These are phyloP conservation scores for Lotmaria passim DNA, from an alignment of 208 protist genomes.

Conservation along the genomic window DNA sequence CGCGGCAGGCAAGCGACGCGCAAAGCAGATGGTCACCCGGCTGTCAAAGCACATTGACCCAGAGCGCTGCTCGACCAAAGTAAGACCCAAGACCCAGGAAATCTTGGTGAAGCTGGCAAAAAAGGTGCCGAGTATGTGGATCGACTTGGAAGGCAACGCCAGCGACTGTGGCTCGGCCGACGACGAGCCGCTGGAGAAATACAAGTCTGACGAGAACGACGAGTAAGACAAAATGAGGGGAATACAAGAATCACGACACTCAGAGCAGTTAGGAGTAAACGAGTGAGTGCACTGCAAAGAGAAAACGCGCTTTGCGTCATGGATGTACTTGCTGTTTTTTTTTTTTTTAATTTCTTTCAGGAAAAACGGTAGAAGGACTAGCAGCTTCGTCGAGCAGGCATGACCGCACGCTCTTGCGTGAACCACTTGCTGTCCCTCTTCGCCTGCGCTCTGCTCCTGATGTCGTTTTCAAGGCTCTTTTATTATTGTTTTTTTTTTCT, in stretches of 20 bases:
- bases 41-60: slow-evolving; percentile 63
- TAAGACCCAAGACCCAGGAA: slow-evolving; percentile 58
- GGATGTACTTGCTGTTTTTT: too few species aligned
- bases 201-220: slow-evolving; percentile 19
- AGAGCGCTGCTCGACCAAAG: slow-evolving; percentile 47
- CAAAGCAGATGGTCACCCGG: slow-evolving; percentile 43
- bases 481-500: too few species aligned
- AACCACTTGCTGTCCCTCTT: too few species aligned
- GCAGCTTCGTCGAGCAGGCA: too few species aligned
- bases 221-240: slow-evolving; percentile 1
- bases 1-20: slow-evolving; percentile 26
- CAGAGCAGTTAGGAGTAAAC: too few species aligned
- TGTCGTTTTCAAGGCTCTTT: too few species aligned
- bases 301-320: too few species aligned
- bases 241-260: background rate
- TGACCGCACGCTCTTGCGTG: too few species aligned
- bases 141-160: slow-evolving; percentile 61
- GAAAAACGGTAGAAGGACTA: too few species aligned
- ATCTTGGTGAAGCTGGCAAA: slow-evolving; percentile 72
- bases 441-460: too few species aligned
- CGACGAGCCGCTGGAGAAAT: slow-evolving; percentile 16
- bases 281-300: too few species aligned
- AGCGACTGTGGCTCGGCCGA: slow-evolving; percentile 32
- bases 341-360: too few species aligned
- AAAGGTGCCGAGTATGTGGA: slow-evolving; percentile 51